Percentiles rank a stretch among this genome's conserved stretches.
These are phyloP conservation scores for Agaricales sp. DNA, from an alignment of 1,284 basidiomycete genomes.

Conservation along the genomic window DNA sequence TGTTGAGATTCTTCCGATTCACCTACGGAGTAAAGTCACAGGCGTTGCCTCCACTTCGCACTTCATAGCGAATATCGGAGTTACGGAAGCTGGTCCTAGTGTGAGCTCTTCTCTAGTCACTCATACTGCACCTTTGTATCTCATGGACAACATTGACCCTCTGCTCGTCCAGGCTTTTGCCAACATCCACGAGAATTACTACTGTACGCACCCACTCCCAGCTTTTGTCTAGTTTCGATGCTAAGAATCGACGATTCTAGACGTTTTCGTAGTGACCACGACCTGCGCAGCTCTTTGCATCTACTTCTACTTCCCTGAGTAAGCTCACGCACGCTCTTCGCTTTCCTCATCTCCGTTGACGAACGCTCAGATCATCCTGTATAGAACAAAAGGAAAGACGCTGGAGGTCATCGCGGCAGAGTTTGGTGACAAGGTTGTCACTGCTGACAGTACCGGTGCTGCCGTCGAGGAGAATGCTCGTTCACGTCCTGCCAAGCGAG, in stretches of 20 bases:
- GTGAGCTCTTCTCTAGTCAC: too few species aligned
- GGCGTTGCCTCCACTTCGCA: slow-evolving; percentile 11
- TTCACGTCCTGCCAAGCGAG: too few species aligned
- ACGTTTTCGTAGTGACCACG: slow-evolving; percentile 3
- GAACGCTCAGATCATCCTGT: neutral
- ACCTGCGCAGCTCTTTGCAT: slow-evolving; percentile 1
- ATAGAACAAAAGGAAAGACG: slow-evolving; percentile 4
- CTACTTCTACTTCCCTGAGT: slow-evolving; percentile 4
- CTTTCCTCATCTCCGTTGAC: neutral
- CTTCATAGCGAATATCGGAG: slow-evolving; percentile 12
- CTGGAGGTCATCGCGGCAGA: slow-evolving; percentile 4
- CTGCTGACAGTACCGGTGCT: too few species aligned
- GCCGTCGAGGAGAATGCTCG: too few species aligned
- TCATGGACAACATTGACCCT: neutral
- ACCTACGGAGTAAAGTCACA: slow-evolving; percentile 12
- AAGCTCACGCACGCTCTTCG: too few species aligned
- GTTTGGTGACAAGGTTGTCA: slow-evolving; percentile 3
- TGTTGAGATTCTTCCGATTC: slow-evolving; percentile 12
- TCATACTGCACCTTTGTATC: neutral
- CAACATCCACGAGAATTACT: slow-evolving; percentile 12
- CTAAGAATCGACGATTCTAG: neutral
- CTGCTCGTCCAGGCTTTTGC: slow-evolving; percentile 8
- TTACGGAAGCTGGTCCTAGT: slow-evolving; percentile 12
- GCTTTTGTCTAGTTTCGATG: neutral
- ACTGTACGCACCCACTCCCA: slow-evolving; percentile 8